Evolutionary conservation across 1,139 yeast species (phyloP).

Genomic region (Pichia sp.): DNA sequence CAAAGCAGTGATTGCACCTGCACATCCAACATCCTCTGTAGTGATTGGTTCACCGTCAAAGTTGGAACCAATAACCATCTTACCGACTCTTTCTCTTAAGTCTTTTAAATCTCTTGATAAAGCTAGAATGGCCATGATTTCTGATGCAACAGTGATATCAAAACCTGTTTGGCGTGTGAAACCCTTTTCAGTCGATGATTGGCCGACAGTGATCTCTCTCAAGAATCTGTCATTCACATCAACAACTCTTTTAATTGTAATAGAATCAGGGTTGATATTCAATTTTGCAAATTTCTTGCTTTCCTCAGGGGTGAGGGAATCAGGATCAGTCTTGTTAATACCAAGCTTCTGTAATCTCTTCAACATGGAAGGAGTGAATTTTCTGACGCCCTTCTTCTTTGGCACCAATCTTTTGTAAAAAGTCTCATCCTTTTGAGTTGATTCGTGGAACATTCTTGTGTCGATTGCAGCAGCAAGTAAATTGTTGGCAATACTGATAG

Average conservation of each 20-base stretch:
- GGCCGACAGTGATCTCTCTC: slow-evolving; percentile 69
- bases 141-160: slow-evolving; percentile 80
- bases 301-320: slow-evolving; percentile 64
- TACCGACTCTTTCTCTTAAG: slow-evolving; percentile 66
- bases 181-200: slow-evolving; percentile 75
- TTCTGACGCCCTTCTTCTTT: slow-evolving; percentile 58
- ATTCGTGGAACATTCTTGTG: slow-evolving; percentile 78
- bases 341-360: slow-evolving; percentile 61
- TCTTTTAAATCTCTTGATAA: slow-evolving; percentile 62
- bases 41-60: slow-evolving; percentile 62
- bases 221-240: slow-evolving; percentile 78
- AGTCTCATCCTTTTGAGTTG: slow-evolving; percentile 59
- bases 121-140: slow-evolving; percentile 78
- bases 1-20: slow-evolving; percentile 77
- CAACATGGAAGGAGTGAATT: slow-evolving; percentile 64
- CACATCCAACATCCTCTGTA: slow-evolving; percentile 74
- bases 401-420: slow-evolving; percentile 72
- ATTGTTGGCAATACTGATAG: slow-evolving; percentile 76
- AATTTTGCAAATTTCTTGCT: slow-evolving; percentile 57
- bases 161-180: slow-evolving; percentile 70
- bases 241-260: slow-evolving; percentile 73
- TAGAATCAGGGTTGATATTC: slow-evolving; percentile 67
- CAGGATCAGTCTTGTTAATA: slow-evolving; percentile 62
- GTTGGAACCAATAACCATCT: slow-evolving; percentile 66
- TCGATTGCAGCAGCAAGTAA: slow-evolving; percentile 79